Evolutionary conservation across 1,284 basidiomycete species (phyloP).

Genomic region (Sphagnurus paluster): DNA sequence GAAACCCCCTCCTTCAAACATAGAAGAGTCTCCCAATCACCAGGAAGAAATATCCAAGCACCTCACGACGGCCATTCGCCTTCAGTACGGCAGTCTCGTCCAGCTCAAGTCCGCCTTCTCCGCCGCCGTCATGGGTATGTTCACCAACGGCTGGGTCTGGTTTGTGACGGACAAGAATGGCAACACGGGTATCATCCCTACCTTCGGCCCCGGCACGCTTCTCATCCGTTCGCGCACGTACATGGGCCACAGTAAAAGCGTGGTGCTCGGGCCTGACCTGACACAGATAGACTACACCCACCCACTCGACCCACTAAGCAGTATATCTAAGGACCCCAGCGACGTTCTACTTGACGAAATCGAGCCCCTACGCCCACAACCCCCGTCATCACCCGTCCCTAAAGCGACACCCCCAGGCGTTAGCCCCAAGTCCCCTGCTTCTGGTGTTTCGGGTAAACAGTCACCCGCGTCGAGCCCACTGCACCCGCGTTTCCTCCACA

Average conservation of each 20-base stretch:
- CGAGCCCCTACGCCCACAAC: constrained; percentile 9
- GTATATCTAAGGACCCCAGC: too few relatives aligned
- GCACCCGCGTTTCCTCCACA: constrained; percentile 33
- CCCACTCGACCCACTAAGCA: neutral
- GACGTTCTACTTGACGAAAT: too few relatives aligned
- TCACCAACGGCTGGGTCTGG: constrained; percentile 87
- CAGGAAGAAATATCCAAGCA: constrained; percentile 41
- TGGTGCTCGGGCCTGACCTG: constrained; percentile 17
- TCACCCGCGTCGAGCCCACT: constrained; percentile 21
- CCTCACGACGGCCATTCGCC: constrained; percentile 45
- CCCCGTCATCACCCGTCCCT: constrained; percentile 25
- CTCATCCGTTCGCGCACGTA: constrained; percentile 67
- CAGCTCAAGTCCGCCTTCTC: constrained; percentile 79
- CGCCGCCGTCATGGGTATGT: constrained; percentile 77
- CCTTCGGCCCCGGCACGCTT: constrained; percentile 89
- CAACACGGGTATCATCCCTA: constrained; percentile 74
- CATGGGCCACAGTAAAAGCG: constrained; percentile 32
- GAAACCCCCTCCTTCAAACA: constrained; percentile 61
- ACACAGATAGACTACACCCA: constrained; percentile 4
- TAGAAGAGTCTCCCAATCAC: constrained; percentile 35
- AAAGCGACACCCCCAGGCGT: constrained; percentile 24
- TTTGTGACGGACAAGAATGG: constrained; percentile 72
- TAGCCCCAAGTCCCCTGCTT: constrained; percentile 30
- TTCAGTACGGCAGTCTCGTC: constrained; percentile 62
- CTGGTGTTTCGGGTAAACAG: constrained; percentile 30